phyloP scores from a whole-genome alignment of 257 asterid species.

The Plantago elongata region DNA sequence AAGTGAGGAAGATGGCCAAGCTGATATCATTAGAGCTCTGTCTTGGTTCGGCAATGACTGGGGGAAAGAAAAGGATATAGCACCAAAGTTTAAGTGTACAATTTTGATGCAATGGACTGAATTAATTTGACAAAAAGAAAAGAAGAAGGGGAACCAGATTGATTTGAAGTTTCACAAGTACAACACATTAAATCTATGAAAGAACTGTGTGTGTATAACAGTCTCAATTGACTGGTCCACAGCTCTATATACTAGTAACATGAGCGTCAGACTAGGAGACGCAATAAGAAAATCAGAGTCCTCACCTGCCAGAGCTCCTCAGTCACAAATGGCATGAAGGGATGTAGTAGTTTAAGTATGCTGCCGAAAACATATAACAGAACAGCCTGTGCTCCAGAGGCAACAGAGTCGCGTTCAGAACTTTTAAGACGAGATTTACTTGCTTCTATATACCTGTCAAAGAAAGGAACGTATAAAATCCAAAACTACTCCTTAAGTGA shows the following conservation, averaged over 20 bases:
- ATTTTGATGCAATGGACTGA: no score
- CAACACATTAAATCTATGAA: no score
- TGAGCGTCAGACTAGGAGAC: conserved; percentile 10
- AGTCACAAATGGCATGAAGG: conserved; percentile 97
- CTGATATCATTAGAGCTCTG: conserved; percentile 79
- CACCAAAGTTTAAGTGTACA: background rate
- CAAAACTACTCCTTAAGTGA: background rate
- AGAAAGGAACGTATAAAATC: conserved; percentile 20
- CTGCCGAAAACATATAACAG: conserved; percentile 74
- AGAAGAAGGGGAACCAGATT: no score
- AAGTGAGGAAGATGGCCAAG: conserved; percentile 80
- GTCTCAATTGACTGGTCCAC: no score
- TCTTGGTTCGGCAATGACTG: conserved; percentile 78
- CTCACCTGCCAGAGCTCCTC: conserved; percentile 98
- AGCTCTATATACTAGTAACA: background rate
- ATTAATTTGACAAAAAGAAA: no score
- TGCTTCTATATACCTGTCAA: conserved; percentile 89
- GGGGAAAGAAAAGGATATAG: background rate
- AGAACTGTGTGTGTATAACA: no score
- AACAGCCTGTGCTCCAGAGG: conserved; percentile 69
- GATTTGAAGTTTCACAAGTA: no score
- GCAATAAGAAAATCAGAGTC: conserved; percentile 8
- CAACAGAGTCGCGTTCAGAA: conserved; percentile 51
- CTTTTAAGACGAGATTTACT: conserved; percentile 87
- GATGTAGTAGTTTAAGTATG: conserved; percentile 81